Evolutionary conservation across 176 grass and related monocot genomes (phyloP), one percentile per base, ranked within the genome.

Genomic region (Phoenix dactylifera): DNA sequence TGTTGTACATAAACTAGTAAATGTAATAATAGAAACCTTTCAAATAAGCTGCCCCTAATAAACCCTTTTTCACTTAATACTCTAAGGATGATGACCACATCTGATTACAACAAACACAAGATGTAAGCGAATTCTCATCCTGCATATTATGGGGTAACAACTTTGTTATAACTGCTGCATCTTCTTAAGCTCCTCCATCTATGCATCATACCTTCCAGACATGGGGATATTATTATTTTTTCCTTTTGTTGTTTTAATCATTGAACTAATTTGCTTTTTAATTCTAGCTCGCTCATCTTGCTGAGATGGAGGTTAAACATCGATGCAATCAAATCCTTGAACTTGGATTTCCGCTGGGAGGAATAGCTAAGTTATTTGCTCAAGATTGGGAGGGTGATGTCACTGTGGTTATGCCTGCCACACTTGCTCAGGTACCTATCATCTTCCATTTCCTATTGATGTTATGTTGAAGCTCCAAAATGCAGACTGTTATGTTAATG

Each of bases 371-470:
- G 49, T 77, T 95, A 55, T 95, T 95, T 65, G 85, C 90, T 59
- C 90, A 95, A 83, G 85, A 95, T 48, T 95, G 90, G 90, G 90
- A 95, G 72, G 90, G 90, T 54, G 90, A 95, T 64, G 79, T 95
- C 52, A 95, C 90, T 44, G 22, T 95, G 25, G 90, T 95, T 80
- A 95, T 95, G 90, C 90, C 90, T 23, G 85, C 90, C 30, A 95
- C 90, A 55, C 72, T 95, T 82, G 79, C 82, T 55, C 89, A 95
- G 82, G 89, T 74, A 52, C 16, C 65, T 18, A 49, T n/a, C 17
- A 50, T 4, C 76, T 62, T 69, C 23, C 29, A 50, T 51, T 18
- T 29, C 12, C 24, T 15, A n/a, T 63, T 17, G 5, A 55, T 65
- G 19, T 67, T 58, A n/a, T 54, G 16, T 54, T 58, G n/a, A 3